Evolutionary conservation across 2,329 filamentous ascomycete species (phyloP).

Genomic region (Penicillium occitanis): DNA sequence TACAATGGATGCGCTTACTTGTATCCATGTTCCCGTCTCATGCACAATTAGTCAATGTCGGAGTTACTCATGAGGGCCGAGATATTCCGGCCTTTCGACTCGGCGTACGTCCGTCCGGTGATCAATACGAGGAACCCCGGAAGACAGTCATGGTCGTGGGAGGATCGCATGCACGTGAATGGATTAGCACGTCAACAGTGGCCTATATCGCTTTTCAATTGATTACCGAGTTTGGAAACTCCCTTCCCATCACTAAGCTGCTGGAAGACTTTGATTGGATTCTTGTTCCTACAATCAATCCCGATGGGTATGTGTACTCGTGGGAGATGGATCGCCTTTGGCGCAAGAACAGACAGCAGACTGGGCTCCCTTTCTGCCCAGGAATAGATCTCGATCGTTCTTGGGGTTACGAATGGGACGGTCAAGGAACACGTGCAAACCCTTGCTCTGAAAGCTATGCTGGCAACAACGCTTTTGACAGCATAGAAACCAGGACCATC

Average conservation of each 20-base stretch:
- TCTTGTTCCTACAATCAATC: conserved; percentile 85
- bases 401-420: conserved; percentile 83
- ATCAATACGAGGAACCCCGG: conserved; percentile 50
- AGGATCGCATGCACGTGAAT: conserved; percentile 90
- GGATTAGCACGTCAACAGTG: conserved; percentile 90
- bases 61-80: conserved; percentile 83
- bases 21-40: conserved; percentile 86
- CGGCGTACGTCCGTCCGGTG: conserved; percentile 58
- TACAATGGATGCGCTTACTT: conserved; percentile 88
- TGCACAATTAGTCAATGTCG: conserved; percentile 71
- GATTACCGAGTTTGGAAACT: conserved; percentile 78
- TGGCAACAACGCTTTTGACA: conserved; percentile 79
- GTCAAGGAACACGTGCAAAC: conserved; percentile 63
- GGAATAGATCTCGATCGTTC: conserved; percentile 87
- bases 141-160: conserved; percentile 81
- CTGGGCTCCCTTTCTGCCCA: conserved; percentile 75
- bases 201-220: conserved; percentile 88
- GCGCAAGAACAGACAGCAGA: conserved; percentile 87
- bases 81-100: conserved; percentile 81
- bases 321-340: conserved; percentile 91
- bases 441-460: conserved; percentile 91
- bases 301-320: conserved; percentile 90
- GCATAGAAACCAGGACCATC: conserved; percentile 71
- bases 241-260: conserved; percentile 67
- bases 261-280: conserved; percentile 84